These are phyloP conservation scores for Melanogaster broomeanus DNA, from an alignment of 768 basidiomycete genomes.

Conservation along the genomic window DNA sequence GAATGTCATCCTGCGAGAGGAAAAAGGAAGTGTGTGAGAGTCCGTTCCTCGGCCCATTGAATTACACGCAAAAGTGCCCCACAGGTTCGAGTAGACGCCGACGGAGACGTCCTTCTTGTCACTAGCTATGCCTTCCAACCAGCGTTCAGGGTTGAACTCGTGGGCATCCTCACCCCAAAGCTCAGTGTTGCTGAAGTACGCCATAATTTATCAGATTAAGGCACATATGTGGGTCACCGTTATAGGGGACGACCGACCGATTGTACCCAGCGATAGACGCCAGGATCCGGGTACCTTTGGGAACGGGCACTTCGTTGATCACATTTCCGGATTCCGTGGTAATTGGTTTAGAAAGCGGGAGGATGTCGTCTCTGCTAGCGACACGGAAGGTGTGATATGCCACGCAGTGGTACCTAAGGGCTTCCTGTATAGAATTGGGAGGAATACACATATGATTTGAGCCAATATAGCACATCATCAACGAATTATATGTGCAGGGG, in stretches of 20 bases:
- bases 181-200: conserved; percentile 22
- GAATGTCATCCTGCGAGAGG: conserved; percentile 30
- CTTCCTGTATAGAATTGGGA: conserved; percentile 36
- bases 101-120: conserved; percentile 20
- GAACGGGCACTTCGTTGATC: conserved; percentile 45
- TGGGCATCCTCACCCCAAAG: conserved; percentile 35
- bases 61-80: not conserved
- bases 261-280: conserved; percentile 58
- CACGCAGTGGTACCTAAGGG: conserved; percentile 49
- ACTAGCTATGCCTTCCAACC: conserved; percentile 19
- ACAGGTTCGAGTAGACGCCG: conserved; percentile 33
- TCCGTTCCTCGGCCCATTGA: not conserved
- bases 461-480: not conserved
- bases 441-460: not conserved
- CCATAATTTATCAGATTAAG: not conserved
- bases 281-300: conserved; percentile 52
- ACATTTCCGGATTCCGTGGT: conserved; percentile 45
- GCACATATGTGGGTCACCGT: not conserved
- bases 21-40: not conserved
- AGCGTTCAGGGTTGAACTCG: conserved; percentile 31
- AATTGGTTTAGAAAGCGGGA: conserved; percentile 60
- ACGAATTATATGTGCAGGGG: too few relatives aligned
- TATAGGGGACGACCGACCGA: conserved; percentile 39
- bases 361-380: conserved; percentile 51
- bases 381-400: conserved; percentile 51